Percentiles rank a stretch among this genome's conserved stretches.
These are phyloP conservation scores for Colletotrichum sp. DNA, from an alignment of 2,329 filamentous ascomycete species.

Conservation along the genomic window DNA sequence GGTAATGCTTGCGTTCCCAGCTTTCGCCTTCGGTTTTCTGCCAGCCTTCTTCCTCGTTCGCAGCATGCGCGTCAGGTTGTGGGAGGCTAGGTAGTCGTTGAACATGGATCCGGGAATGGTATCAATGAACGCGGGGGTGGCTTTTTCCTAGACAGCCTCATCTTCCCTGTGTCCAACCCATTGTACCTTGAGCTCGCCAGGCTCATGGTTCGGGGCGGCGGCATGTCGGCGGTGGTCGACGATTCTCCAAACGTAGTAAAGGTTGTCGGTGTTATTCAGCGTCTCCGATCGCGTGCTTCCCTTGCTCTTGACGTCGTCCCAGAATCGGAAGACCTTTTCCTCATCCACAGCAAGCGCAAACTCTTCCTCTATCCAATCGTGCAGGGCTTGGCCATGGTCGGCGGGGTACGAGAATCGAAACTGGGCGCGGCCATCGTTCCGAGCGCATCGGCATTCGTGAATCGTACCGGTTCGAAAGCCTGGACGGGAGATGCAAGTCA, in stretches of 20 bases:
- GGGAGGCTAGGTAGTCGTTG: not conserved
- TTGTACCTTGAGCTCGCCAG: not conserved
- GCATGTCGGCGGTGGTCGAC: not conserved
- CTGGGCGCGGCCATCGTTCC: not conserved
- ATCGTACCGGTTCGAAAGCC: not conserved
- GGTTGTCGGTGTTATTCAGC: not conserved
- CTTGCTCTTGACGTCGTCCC: not conserved
- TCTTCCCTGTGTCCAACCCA: not conserved
- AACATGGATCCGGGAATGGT: not conserved
- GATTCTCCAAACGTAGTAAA: not conserved
- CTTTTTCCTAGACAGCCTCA: not conserved
- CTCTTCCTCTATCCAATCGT: not conserved
- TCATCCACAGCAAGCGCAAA: not conserved
- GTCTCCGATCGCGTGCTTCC: not conserved
- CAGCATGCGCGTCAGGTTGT: not conserved
- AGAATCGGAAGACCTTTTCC: not conserved
- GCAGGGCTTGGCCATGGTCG: not conserved
- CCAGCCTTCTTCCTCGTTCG: not conserved
- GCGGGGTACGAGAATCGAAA: not conserved
- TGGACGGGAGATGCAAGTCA: not conserved
- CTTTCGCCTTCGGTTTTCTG: not conserved
- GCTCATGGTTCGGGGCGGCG: not conserved
- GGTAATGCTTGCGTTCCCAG: not conserved
- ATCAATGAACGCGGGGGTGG: not conserved
- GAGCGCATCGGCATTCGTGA: not conserved